Evolutionary conservation across 768 basidiomycete species (phyloP).

Genomic region (Tricholoma saponaceum): DNA sequence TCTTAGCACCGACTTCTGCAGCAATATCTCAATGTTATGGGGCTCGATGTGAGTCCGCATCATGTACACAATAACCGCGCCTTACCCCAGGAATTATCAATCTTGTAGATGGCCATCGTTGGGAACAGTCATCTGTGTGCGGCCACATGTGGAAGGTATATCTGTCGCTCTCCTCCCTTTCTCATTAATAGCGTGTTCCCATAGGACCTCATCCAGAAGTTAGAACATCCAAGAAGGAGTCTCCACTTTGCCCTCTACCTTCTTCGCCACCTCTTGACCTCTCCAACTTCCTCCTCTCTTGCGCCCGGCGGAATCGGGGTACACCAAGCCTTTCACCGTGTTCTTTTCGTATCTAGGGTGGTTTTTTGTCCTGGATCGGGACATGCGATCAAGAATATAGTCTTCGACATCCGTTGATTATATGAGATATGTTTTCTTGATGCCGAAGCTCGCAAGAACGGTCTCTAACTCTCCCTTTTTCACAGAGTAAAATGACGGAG

Average conservation of each 20-base stretch:
- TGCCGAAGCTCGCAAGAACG: too few species aligned
- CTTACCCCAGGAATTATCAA: neutral
- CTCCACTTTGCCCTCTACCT: slow-evolving; percentile 85
- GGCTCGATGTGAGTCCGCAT: slow-evolving; percentile 67
- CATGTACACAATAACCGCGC: neutral
- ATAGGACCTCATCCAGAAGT: too few species aligned
- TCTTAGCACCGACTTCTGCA: too few species aligned
- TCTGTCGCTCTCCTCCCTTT: too few species aligned
- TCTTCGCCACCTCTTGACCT: slow-evolving; percentile 65
- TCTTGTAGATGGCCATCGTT: slow-evolving; percentile 75
- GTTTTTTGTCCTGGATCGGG: slow-evolving; percentile 42
- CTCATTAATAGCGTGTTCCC: too few species aligned
- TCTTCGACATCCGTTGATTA: too few species aligned
- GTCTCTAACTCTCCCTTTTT: too few species aligned
- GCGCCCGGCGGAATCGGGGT: slow-evolving; percentile 47
- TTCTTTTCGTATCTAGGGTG: slow-evolving; percentile 71
- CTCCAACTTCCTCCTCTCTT: slow-evolving; percentile 61
- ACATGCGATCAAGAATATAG: too few species aligned
- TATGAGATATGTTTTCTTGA: too few species aligned
- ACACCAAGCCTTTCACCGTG: slow-evolving; percentile 58
- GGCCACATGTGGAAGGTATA: slow-evolving; percentile 82
- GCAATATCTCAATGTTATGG: slow-evolving; percentile 87
- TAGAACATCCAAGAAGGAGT: slow-evolving; percentile 84
- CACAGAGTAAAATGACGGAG: too few species aligned
- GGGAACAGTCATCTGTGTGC: slow-evolving; percentile 91